Percentiles rank a stretch among this genome's conserved stretches.
phyloP scores from a whole-genome alignment of 2,329 filamentous ascomycete genomes.

The Beauveria brongniartii region DNA sequence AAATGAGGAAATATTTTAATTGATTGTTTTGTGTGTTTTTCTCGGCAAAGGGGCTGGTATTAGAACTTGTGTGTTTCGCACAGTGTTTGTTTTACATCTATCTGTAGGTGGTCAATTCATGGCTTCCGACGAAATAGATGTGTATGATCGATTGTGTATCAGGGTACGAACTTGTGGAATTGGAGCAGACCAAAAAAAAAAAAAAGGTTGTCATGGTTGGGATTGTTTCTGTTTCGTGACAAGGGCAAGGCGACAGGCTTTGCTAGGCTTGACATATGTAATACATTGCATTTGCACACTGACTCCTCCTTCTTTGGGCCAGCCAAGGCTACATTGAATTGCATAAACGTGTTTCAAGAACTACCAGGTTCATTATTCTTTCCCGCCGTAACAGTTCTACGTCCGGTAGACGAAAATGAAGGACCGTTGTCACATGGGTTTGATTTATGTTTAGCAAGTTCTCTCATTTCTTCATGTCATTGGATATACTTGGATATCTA shows the following conservation, averaged over 20 bases:
- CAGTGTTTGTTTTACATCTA: background rate
- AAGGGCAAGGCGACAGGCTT: background rate
- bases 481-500: background rate
- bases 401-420: too few species aligned
- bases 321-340: too few species aligned
- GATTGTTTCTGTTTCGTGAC: background rate
- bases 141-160: background rate
- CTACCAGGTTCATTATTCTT: too few species aligned
- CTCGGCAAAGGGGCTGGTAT: background rate
- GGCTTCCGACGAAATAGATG: background rate
- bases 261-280: background rate
- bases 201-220: background rate
- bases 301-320: too few species aligned
- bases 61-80: background rate
- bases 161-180: background rate
- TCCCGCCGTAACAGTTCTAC: too few species aligned
- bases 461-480: background rate
- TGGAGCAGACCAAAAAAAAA: background rate
- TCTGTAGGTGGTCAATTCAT: background rate
- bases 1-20: background rate
- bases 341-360: too few species aligned
- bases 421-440: background rate
- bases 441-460: background rate
- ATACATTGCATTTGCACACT: too few species aligned
- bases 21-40: background rate